A percentile compares a stretch with the other conserved stretches of the same genome.
Evolutionary conservation across 768 basidiomycete genomes (phyloP).

Genomic region (Pulveroboletus sp.): DNA sequence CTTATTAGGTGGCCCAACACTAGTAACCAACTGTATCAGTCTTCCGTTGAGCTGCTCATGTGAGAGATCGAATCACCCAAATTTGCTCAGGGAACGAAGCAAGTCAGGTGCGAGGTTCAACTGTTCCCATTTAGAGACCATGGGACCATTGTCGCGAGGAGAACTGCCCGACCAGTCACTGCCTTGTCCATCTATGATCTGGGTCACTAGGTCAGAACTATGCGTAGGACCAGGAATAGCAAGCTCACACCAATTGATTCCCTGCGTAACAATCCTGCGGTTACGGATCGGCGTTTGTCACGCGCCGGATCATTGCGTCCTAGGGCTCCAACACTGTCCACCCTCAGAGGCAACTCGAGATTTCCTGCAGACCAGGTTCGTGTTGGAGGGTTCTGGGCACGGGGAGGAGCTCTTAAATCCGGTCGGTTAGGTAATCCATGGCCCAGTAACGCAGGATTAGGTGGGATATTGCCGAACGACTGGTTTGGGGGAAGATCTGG

Average conservation of each 20-base stretch:
- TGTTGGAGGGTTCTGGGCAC: slow-evolving; percentile 66
- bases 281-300: slow-evolving; percentile 76
- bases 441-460: slow-evolving; percentile 42
- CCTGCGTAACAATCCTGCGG: slow-evolving; percentile 57
- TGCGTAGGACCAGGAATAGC: slow-evolving; percentile 4
- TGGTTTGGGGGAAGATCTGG: slow-evolving; percentile 47
- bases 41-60: slow-evolving; percentile 1
- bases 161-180: slow-evolving; percentile 51
- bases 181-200: slow-evolving; percentile 56
- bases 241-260: slow-evolving; percentile 69
- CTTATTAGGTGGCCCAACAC: slow-evolving; percentile 97
- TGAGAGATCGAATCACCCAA: slow-evolving; percentile 62
- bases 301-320: slow-evolving; percentile 40
- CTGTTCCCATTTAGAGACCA: slow-evolving; percentile 96
- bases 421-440: slow-evolving; percentile 64
- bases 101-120: slow-evolving; percentile 81
- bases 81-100: slow-evolving; percentile 83
- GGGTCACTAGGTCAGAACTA: slow-evolving; percentile 19
- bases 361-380: slow-evolving; percentile 85
- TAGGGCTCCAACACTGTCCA: slow-evolving; percentile 37
- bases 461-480: slow-evolving; percentile 33
- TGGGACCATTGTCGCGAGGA: slow-evolving; percentile 69
- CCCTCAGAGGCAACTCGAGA: slow-evolving; percentile 66
- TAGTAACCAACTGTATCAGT: slow-evolving; percentile 31
- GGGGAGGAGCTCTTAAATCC: slow-evolving; percentile 56